Base-by-base conservation (phyloP, 257 asterid genomes). In the Rauvolfia tetraphylla region DNA sequence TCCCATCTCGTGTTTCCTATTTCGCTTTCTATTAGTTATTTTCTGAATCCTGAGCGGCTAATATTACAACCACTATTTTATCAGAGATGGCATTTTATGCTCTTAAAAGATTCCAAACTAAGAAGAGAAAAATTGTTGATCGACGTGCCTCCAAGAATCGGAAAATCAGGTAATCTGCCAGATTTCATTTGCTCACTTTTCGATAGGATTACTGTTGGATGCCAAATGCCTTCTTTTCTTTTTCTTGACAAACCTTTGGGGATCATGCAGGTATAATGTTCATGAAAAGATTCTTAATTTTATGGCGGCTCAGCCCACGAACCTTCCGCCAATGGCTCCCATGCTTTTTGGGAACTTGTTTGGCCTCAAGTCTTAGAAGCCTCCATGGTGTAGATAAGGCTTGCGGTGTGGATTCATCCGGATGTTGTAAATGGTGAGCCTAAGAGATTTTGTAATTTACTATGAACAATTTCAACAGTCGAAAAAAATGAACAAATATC, bases 91-190 rank as follows among this genome's bases (percentile, higher is more conserved):
- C 96, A 29, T 90, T 85, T 79, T 90, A 91, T 80, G 96, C 99
- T 38, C 74, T 90, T 56, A 95, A 89, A 81, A 83, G 97, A 82
- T 54, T 87, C 80, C 95, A 91, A 78, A 79, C 92, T 3, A 95
- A 95, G 96, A 95, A 95, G 83, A 84, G 98, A 78, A 95, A 95
- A 85, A 76, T 90, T 29, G 98, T 93, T 41, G 98, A 95, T 61
- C 89, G 98, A 0, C 97, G 96, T 48, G 97, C 99, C 68, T 95
- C 99, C 38, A 92, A 95, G 88, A 89, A 93, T 87, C 97, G 98
- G 56, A 95, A 92, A 91, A 95, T 95, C 71, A 80, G 97, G 98
- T 87, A 70, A 83, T 87, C 80, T 7, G 36, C 27, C 46, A 34
- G 36, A 53, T 59, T 22, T 4, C 44, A 3, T 15, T 3, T 53